A percentile compares a stretch with the other conserved stretches of the same genome.
phyloP scores from a whole-genome alignment of 2,329 filamentous ascomycete genomes.

The Cercospora sp. region DNA sequence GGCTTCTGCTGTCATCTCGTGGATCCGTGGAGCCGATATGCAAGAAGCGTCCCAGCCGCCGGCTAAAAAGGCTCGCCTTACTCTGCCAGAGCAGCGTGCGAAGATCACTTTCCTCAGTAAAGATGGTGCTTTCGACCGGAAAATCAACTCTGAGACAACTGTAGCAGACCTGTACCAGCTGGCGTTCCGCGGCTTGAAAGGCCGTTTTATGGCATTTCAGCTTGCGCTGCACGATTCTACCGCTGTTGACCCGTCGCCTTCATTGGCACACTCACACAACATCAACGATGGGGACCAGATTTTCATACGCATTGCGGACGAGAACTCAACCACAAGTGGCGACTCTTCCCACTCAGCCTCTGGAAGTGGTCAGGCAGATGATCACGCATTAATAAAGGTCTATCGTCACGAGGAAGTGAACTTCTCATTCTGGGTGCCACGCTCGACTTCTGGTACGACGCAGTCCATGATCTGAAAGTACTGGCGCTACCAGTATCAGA shows the following conservation, averaged over 20 bases:
- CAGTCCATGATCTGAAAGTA: slow-evolving; percentile 30
- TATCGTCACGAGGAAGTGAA: slow-evolving; percentile 4
- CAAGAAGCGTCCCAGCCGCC: not conserved
- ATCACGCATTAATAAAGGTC: slow-evolving; percentile 27
- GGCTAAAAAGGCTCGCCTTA: slow-evolving; percentile 11
- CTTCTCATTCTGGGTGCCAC: slow-evolving; percentile 34
- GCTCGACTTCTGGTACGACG: slow-evolving; percentile 14
- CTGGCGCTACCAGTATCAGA: slow-evolving; percentile 27
- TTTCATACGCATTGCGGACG: slow-evolving; percentile 23
- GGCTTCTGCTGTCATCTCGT: slow-evolving; percentile 29
- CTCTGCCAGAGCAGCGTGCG: not conserved
- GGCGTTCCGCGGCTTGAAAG: slow-evolving; percentile 35
- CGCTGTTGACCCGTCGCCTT: not conserved
- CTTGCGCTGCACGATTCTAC: slow-evolving; percentile 22
- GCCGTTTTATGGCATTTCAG: slow-evolving; percentile 31
- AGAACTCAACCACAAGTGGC: not conserved
- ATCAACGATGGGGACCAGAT: slow-evolving; percentile 20
- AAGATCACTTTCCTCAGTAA: slow-evolving; percentile 24
- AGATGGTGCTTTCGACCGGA: slow-evolving; percentile 22
- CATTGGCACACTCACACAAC: not conserved
- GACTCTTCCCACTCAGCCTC: not conserved
- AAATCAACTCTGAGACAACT: slow-evolving; percentile 6
- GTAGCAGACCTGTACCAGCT: slow-evolving; percentile 33
- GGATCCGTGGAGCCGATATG: slow-evolving; percentile 26
- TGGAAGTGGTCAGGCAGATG: not conserved